Evolutionary conservation across 306 rosid genomes (phyloP).

Genomic region (Rosa lucieae): DNA sequence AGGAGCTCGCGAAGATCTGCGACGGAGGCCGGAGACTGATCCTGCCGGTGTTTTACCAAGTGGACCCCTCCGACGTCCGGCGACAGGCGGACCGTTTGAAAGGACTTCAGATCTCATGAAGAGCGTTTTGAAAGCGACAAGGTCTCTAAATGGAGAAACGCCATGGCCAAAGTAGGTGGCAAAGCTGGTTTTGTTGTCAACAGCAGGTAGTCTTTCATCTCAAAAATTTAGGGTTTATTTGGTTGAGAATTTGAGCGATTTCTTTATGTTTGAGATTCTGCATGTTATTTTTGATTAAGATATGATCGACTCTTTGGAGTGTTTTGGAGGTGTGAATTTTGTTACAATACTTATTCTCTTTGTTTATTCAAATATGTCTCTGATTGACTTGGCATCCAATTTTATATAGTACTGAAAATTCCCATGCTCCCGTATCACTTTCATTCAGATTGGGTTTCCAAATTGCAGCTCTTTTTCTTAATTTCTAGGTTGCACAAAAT

Average conservation of each 20-base stretch:
- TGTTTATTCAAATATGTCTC: not conserved
- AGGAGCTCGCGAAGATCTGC: conserved; percentile 49
- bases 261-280: not conserved
- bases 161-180: conserved; percentile 57
- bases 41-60: conserved; percentile 49
- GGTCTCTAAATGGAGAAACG: conserved; percentile 42
- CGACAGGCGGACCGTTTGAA: conserved; percentile 45
- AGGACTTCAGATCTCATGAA: conserved; percentile 30
- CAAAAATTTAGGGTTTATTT: not conserved
- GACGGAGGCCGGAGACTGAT: conserved; percentile 36
- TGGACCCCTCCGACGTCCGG: conserved; percentile 52
- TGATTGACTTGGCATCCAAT: not conserved
- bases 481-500: not conserved
- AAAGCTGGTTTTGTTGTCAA: conserved; percentile 38
- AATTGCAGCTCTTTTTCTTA: not conserved
- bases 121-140: not conserved
- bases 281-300: not conserved
- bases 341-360: not conserved
- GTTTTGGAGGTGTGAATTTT: not conserved
- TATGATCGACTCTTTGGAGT: not conserved
- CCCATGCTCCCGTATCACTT: not conserved
- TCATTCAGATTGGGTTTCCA: not conserved
- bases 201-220: not conserved
- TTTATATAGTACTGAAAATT: not conserved
- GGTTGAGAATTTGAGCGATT: not conserved